These are phyloP conservation scores for Martensiomyces pterosporus DNA, from an alignment of 192 early-diverging fungal species.

Conservation along the genomic window DNA sequence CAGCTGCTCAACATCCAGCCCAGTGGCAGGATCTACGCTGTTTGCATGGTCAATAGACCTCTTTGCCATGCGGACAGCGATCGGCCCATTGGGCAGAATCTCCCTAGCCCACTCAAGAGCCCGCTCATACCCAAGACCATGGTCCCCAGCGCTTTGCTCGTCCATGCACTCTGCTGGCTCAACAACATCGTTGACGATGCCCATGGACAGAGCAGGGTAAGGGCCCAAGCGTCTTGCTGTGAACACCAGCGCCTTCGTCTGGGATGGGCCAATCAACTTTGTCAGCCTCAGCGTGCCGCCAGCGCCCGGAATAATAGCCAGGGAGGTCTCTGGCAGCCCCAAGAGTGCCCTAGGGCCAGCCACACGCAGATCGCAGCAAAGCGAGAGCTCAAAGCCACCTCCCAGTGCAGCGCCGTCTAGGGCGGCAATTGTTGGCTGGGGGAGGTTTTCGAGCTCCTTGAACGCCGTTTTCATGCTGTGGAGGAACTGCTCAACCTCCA, in stretches of 20 bases:
- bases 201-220: constrained; percentile 59
- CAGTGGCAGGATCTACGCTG: constrained; percentile 76
- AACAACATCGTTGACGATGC: constrained; percentile 68
- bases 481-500: constrained; percentile 81
- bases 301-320: constrained; percentile 96
- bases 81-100: constrained; percentile 77
- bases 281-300: constrained; percentile 93
- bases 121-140: constrained; percentile 51
- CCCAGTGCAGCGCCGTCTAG: constrained; percentile 93
- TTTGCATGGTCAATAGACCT: constrained; percentile 77
- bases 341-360: constrained; percentile 76
- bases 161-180: constrained; percentile 19
- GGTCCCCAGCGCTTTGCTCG: constrained; percentile 23
- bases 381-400: constrained; percentile 87
- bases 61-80: constrained; percentile 91
- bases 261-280: constrained; percentile 76
- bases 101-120: constrained; percentile 73
- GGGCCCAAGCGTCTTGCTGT: constrained; percentile 70
- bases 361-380: constrained; percentile 85
- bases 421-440: constrained; percentile 89
- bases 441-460: constrained; percentile 77
- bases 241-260: constrained; percentile 92
- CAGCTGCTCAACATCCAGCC: constrained; percentile 86
- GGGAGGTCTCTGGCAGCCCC: constrained; percentile 86
- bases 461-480: constrained; percentile 71